Base-by-base conservation (phyloP, 2,329 filamentous ascomycete genomes). In the Aspergillus niger region DNA sequence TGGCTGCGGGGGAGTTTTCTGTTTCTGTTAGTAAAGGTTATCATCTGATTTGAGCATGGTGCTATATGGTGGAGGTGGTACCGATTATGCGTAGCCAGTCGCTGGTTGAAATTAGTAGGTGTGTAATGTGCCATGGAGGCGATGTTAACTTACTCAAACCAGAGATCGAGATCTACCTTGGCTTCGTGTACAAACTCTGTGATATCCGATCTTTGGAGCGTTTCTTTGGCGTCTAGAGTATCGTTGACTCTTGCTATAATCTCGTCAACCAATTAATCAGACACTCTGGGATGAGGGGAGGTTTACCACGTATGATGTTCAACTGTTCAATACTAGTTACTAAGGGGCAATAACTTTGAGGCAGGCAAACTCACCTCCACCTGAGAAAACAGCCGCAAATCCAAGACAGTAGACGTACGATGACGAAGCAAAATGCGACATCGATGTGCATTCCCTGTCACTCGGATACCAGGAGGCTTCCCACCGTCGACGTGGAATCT, bases 301-400 rank as follows among this genome's bases (percentile, higher is more conserved):
- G 8, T 5, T 56, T 59, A 74, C 72, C 72, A 67, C 79, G 72
- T 4, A 81, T 70, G 8, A 77, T 71, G 54, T 81, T 82, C 13
- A 82, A 69, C 70, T 81, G 15, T 44, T 41, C 13, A 11, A 1
- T 17, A 30, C 64, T 13, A 68, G 61, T 36, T 62, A 52, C 8
- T 61, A 22, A 1, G 6, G 11, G 20, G 2, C 8, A 3, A 11
- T 2, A 1, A 26, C 11, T 39, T 2, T 13, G 8, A 54, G 8
- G 49, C 0, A 13, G 1, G 1, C 8, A 17, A 4, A 20, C 62
- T 39, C 63, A 75, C 71, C 70, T 81, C 83, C 3, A 85, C 78
- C 62, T 85, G 83, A 2, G 82, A 81, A 36, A 85, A 77, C 0
- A 86, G 70, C 6, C 82, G 80, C 15, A 84, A 69, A 65, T 86